phyloP scores from a whole-genome alignment of 352 stramenopile genomes.

The Phytophthora ohioensis region DNA sequence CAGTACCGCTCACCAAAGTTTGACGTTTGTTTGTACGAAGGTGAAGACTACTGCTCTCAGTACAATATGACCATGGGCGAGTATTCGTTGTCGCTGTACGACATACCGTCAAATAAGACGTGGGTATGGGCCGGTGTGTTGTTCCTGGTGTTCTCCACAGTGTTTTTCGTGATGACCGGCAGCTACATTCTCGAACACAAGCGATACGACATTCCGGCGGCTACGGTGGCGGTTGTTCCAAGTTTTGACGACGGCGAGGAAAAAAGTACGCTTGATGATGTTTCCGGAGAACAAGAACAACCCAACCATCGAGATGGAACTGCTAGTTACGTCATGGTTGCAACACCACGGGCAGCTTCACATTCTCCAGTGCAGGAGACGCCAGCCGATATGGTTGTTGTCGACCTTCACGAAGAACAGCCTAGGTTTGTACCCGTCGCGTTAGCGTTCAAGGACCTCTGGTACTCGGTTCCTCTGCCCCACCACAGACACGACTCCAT shows the following conservation, averaged over 20 bases:
- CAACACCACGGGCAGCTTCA: slow-evolving; percentile 16
- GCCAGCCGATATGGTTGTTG: slow-evolving; percentile 12
- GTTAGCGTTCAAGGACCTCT: slow-evolving; percentile 47
- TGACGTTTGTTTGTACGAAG: slow-evolving; percentile 37
- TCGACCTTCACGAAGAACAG: slow-evolving; percentile 23
- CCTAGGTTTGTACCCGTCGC: slow-evolving; percentile 35
- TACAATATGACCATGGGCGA: slow-evolving; percentile 43
- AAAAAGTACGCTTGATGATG: slow-evolving; percentile 13
- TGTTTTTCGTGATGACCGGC: slow-evolving; percentile 35
- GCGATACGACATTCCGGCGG: slow-evolving; percentile 29
- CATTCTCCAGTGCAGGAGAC: neutral
- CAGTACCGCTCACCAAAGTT: slow-evolving; percentile 46
- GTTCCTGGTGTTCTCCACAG: slow-evolving; percentile 31
- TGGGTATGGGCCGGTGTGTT: slow-evolving; percentile 38
- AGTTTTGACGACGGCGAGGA: slow-evolving; percentile 14
- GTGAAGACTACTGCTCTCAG: slow-evolving; percentile 35
- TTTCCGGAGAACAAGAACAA: slow-evolving; percentile 12
- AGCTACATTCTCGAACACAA: slow-evolving; percentile 40
- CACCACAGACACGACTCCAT: slow-evolving; percentile 42
- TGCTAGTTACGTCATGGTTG: slow-evolving; percentile 24
- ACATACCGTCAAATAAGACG: slow-evolving; percentile 36
- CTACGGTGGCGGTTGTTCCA: slow-evolving; percentile 17
- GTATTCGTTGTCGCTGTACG: slow-evolving; percentile 41
- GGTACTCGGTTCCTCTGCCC: slow-evolving; percentile 36
- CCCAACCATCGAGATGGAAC: neutral